Percentiles rank a stretch among this genome's conserved stretches.
Conservation (phyloP, 257 asterid genomes). For the Fraxinus anomala region DNA sequence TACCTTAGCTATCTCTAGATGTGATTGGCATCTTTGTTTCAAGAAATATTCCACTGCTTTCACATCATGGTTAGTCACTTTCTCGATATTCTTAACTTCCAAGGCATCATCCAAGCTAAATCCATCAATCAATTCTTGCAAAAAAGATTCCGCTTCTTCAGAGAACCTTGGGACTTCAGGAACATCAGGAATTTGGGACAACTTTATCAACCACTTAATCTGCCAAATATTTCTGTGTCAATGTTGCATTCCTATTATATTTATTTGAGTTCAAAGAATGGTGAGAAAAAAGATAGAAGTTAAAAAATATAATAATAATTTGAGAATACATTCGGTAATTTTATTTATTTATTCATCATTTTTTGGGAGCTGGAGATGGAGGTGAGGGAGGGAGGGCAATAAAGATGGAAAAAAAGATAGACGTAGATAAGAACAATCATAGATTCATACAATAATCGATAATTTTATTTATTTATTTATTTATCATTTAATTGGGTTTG, state of each 20-base stretch:
- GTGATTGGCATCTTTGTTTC: conserved; percentile 59
- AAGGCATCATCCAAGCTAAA: conserved; percentile 37
- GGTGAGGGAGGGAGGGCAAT: background rate
- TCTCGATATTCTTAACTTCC: conserved; percentile 53
- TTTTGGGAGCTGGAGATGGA: background rate
- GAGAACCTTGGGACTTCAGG: conserved; percentile 78
- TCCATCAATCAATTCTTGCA: conserved; percentile 39
- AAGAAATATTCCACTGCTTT: conserved; percentile 62
- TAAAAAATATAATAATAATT: background rate
- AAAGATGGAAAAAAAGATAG: background rate
- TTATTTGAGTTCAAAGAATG: background rate
- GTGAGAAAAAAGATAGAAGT: background rate
- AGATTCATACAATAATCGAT: background rate
- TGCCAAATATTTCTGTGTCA: conserved; percentile 24
- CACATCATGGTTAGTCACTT: conserved; percentile 56
- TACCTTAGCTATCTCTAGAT: conserved; percentile 76
- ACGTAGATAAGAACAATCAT: background rate
- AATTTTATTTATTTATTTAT: too few relatives aligned
- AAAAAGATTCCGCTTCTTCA: conserved; percentile 59
- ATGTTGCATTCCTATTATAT: background rate
- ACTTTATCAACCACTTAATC: conserved; percentile 84
- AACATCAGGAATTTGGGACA: conserved; percentile 67
- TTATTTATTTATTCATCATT: background rate
- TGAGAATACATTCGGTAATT: background rate
- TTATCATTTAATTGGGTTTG: too few relatives aligned